Evolutionary conservation across 1,284 basidiomycete species (phyloP).

Genomic region (Ceratobasidium sp.): DNA sequence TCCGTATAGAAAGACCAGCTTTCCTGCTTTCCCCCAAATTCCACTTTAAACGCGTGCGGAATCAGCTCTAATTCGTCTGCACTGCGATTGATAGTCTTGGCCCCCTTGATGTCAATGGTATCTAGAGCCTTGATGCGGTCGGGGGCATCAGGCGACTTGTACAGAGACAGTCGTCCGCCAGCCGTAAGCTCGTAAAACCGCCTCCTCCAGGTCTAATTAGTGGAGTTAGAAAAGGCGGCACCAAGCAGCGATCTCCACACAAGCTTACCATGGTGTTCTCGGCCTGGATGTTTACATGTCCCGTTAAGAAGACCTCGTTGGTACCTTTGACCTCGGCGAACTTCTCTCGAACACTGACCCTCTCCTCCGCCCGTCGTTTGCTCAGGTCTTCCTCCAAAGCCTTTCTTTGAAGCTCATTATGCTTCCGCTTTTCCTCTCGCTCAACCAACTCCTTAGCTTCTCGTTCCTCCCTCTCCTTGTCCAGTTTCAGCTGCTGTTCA

Average conservation of each 20-base stretch:
- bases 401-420: neutral
- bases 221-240: neutral
- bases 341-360: slow-evolving; percentile 31
- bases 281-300: slow-evolving; percentile 74
- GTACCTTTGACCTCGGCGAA: slow-evolving; percentile 46
- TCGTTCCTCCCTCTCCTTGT: slow-evolving; percentile 2
- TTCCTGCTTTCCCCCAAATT: slow-evolving; percentile 63
- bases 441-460: slow-evolving; percentile 5
- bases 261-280: slow-evolving; percentile 59
- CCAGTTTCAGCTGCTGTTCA: slow-evolving; percentile 27
- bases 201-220: slow-evolving; percentile 64
- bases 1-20: slow-evolving; percentile 73
- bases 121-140: slow-evolving; percentile 63
- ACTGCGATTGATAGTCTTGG: slow-evolving; percentile 65
- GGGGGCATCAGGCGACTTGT: slow-evolving; percentile 67
- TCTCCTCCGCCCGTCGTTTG: slow-evolving; percentile 38
- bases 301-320: slow-evolving; percentile 57
- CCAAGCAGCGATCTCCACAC: neutral
- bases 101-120: slow-evolving; percentile 59
- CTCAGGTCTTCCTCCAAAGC: slow-evolving; percentile 34
- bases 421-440: slow-evolving; percentile 11
- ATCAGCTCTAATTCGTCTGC: slow-evolving; percentile 77
- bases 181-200: slow-evolving; percentile 68
- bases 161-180: slow-evolving; percentile 62
- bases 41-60: slow-evolving; percentile 73